Conservation (phyloP, 1,284 basidiomycete genomes). For the Pyrrhoderma lamaoense region DNA sequence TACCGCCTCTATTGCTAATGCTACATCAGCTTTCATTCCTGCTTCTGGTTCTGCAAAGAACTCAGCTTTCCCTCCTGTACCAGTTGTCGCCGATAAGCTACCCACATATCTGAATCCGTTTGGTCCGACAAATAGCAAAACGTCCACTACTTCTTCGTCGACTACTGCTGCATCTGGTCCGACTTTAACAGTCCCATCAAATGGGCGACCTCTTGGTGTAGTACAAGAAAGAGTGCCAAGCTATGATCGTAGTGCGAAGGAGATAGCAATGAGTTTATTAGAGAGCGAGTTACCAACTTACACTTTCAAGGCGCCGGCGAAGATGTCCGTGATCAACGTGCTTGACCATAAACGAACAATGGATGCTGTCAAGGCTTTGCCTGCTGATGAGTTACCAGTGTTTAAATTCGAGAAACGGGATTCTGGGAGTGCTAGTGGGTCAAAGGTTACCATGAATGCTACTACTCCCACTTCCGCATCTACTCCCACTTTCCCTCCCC, state of each 20-base stretch:
- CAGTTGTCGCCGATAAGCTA: no score
- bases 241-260: no score
- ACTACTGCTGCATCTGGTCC: conserved; percentile 17
- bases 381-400: conserved; percentile 31
- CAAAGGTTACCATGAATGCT: no score
- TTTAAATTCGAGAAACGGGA: conserved; percentile 35
- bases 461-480: no score
- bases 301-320: conserved; percentile 23
- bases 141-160: conserved; percentile 1
- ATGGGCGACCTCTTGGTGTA: conserved; percentile 15
- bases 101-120: no score
- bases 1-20: no score
- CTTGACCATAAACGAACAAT: conserved; percentile 33
- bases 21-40: no score
- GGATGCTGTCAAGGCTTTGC: conserved; percentile 25
- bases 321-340: conserved; percentile 30
- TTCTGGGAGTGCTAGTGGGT: no score
- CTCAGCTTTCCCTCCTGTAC: no score
- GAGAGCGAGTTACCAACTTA: conserved; percentile 24
- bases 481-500: no score
- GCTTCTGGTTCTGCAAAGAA: no score
- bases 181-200: conserved; percentile 19
- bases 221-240: conserved; percentile 25
- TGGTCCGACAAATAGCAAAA: no score
- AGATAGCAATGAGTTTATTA: conserved; percentile 21